phyloP scores from a whole-genome alignment of 108 stramenopile genomes.

The Aurantiochytrium sp. region DNA sequence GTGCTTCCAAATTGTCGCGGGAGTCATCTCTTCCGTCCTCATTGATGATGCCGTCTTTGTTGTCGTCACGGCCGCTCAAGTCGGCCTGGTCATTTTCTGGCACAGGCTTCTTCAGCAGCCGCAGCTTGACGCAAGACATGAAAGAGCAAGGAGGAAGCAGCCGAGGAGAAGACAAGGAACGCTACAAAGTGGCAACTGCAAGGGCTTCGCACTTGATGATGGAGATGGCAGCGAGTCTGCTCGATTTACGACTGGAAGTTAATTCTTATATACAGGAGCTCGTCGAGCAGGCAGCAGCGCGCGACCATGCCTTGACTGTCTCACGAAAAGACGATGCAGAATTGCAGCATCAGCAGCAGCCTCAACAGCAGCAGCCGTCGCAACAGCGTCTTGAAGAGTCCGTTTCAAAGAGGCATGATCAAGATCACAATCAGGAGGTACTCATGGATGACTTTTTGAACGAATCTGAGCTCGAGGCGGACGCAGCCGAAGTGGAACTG shows the following conservation, averaged over 20 bases:
- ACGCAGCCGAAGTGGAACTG: not conserved
- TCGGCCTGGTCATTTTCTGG: too few relatives aligned
- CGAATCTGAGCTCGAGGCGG: not conserved
- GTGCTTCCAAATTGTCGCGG: too few relatives aligned
- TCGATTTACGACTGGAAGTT: not conserved
- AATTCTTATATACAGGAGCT: not conserved
- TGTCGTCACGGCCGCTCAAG: too few relatives aligned
- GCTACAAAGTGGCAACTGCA: not conserved
- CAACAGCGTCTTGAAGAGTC: not conserved
- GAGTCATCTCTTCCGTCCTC: too few relatives aligned
- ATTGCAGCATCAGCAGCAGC: too few relatives aligned
- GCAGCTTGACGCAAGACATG: not conserved
- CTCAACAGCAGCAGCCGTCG: not conserved
- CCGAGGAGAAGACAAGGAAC: too few relatives aligned
- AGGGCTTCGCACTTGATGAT: not conserved
- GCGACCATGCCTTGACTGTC: not conserved
- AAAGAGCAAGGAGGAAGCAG: not conserved
- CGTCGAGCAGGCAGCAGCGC: not conserved
- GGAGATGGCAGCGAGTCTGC: not conserved
- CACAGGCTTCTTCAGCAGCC: not conserved
- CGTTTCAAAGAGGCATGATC: not conserved
- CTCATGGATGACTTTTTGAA: not conserved
- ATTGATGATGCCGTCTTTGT: too few relatives aligned
- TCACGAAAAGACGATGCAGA: too few relatives aligned
- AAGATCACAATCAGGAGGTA: not conserved